Evolutionary conservation across 208 protist genomes (phyloP), one percentile per base, ranked within the genome.

Genomic region (Acanthamoeba healyi): DNA sequence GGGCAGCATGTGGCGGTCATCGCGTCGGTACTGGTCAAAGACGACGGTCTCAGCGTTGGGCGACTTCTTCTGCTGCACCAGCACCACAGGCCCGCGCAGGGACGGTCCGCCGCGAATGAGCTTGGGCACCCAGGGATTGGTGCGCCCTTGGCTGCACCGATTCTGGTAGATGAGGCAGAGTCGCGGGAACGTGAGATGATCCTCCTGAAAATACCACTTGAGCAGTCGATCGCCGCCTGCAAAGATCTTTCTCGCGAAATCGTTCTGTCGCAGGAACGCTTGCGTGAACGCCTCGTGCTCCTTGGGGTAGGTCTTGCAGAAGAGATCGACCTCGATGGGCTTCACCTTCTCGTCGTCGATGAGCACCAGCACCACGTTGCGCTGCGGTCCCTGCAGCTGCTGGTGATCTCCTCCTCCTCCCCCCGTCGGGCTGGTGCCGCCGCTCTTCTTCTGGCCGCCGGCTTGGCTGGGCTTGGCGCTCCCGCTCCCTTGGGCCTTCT

Each of bases 111-210:
- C 32, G 26, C 42, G 51, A 17, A 91, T 77, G 38, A 91, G 84
- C 56, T 91, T 91, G 36, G 84, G 38, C 84, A 91, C 84, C 84
- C 84, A 91, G 26, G 84, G 84, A 36, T 91, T 91, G 56, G 36
- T 77, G 40, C 61, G 51, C 38, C 58, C 84, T 7, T 72, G 19
- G 58, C 58, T 91, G 36, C 84, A 77, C 36, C 51, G 51, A 51
- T 91, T 91, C 40, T 91, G 84, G 61, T 91, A 91, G 84, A 91
- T 91, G 61, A 91, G 84, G 84, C 84, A 91, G 38, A 91, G 56
- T 19, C 84, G 84, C 46, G 84, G 84, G 61, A 91, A 91, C 29
- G 84, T 91, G 29, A 91, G 56, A 36, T 91, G 61, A 34, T 91
- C 84, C 56, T 74, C 84, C 38, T 91, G 84, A 26, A 77, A 91